These are phyloP conservation scores for Nakazawaea populi DNA, from an alignment of 805 yeast genomes.

Conservation along the genomic window DNA sequence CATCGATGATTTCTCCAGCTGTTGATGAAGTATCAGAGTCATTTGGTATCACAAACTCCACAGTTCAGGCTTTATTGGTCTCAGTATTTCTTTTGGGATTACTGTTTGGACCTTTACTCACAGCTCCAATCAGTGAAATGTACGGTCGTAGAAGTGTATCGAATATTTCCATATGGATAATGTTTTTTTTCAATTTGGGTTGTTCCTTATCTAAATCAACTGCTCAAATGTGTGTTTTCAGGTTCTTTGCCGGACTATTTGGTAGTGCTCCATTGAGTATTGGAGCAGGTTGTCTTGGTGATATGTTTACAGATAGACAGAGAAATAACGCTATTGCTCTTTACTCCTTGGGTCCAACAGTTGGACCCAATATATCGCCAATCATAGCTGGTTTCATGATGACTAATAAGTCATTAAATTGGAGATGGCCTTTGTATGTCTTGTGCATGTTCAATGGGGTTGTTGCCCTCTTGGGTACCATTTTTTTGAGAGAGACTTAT, in stretches of 20 bases:
- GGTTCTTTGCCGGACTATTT: constrained; percentile 62
- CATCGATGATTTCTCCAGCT: constrained; percentile 61
- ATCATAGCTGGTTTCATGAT: constrained; percentile 48
- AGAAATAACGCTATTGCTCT: constrained; percentile 53
- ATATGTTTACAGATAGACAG: constrained; percentile 44
- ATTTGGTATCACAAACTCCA: constrained; percentile 34
- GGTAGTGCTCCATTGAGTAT: constrained; percentile 65
- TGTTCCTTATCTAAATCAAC: constrained; percentile 56
- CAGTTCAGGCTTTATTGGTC: constrained; percentile 47
- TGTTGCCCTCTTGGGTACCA: constrained; percentile 36
- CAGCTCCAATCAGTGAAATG: constrained; percentile 66
- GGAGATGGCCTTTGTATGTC: constrained; percentile 65
- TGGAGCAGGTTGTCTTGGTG: constrained; percentile 66
- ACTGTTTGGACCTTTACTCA: constrained; percentile 59
- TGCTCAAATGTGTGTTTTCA: constrained; percentile 49
- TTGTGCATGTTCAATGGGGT: constrained; percentile 47
- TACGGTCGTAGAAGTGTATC: constrained; percentile 57
- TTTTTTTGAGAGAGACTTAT: constrained; percentile 52
- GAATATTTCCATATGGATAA: constrained; percentile 42
- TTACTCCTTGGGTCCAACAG: constrained; percentile 42
- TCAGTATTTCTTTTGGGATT: constrained; percentile 66
- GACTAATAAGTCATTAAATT: constrained; percentile 39
- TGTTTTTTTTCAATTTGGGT: constrained; percentile 45
- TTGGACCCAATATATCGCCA: constrained; percentile 61
- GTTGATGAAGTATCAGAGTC: constrained; percentile 38